A percentile compares a stretch with the other conserved stretches of the same genome.
These are phyloP conservation scores for Colletotrichum zoysiae DNA, from an alignment of 2,329 filamentous ascomycete species.

Conservation along the genomic window DNA sequence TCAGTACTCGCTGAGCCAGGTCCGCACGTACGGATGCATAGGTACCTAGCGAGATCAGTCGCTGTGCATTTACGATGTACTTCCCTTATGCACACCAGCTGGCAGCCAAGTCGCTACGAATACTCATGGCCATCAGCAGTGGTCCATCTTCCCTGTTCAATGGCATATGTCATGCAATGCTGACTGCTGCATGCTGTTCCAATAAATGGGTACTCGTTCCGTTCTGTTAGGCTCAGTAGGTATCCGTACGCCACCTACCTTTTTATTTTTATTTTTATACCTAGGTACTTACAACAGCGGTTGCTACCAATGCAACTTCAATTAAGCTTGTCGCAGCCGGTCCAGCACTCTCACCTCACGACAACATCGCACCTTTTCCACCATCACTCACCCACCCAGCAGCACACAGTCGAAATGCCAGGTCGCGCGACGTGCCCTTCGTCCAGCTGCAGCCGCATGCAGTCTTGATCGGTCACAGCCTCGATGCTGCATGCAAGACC, in stretches of 20 bases:
- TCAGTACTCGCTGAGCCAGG: too few relatives aligned
- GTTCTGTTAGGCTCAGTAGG: neutral
- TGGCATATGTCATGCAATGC: neutral
- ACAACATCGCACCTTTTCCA: constrained; percentile 30
- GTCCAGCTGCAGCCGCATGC: constrained; percentile 13
- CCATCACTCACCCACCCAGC: neutral
- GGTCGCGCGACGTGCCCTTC: neutral
- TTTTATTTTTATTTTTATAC: too few relatives aligned
- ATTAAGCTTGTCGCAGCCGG: constrained; percentile 33
- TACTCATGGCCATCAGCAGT: neutral
- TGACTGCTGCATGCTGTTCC: neutral
- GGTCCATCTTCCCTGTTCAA: neutral
- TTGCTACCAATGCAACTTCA: constrained; percentile 8
- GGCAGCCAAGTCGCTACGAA: neutral
- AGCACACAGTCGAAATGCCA: neutral
- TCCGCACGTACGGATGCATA: too few relatives aligned
- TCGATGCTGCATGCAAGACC: constrained; percentile 22
- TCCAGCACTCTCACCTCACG: constrained; percentile 5
- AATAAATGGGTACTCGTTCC: constrained; percentile 28
- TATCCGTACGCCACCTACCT: too few relatives aligned
- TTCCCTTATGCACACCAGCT: neutral
- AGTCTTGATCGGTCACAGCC: constrained; percentile 25
- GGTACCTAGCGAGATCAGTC: neutral
- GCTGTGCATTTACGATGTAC: neutral
- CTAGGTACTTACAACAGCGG: too few relatives aligned